A percentile compares a stretch with the other conserved stretches of the same genome.
phyloP scores from a whole-genome alignment of 2,329 filamentous ascomycete genomes.

The Colletotrichum liriopes region DNA sequence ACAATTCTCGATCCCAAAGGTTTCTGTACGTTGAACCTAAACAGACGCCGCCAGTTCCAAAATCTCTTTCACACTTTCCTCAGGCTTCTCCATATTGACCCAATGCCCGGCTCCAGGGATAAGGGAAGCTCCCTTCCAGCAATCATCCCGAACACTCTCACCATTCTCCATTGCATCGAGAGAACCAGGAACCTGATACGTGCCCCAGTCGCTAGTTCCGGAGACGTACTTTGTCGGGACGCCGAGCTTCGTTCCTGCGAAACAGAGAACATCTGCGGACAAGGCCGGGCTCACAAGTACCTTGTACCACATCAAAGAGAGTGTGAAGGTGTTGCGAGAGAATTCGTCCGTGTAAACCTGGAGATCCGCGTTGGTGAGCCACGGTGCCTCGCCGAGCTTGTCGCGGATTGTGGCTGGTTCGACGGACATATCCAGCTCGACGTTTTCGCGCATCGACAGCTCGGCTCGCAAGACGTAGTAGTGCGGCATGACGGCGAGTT shows the following conservation, averaged over 20 bases:
- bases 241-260: conserved; percentile 73
- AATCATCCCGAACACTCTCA: conserved; percentile 60
- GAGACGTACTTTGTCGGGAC: conserved; percentile 75
- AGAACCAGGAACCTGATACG: conserved; percentile 76
- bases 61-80: conserved; percentile 44
- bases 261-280: conserved; percentile 69
- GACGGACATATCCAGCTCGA: conserved; percentile 59
- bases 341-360: conserved; percentile 74
- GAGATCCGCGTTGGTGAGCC: conserved; percentile 73
- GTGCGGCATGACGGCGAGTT: conserved; percentile 73
- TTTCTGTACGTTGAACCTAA: background rate
- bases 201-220: conserved; percentile 77
- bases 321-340: conserved; percentile 75
- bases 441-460: conserved; percentile 71
- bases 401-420: background rate
- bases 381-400: conserved; percentile 49
- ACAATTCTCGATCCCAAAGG: background rate
- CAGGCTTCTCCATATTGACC: conserved; percentile 77
- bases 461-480: conserved; percentile 78
- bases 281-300: conserved; percentile 65
- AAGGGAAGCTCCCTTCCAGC: conserved; percentile 67
- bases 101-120: conserved; percentile 78
- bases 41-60: conserved; percentile 4
- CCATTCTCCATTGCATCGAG: conserved; percentile 59
- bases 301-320: conserved; percentile 78